Evolutionary conservation across 2,329 filamentous ascomycete genomes (phyloP).

Genomic region (Cadophora sp.): DNA sequence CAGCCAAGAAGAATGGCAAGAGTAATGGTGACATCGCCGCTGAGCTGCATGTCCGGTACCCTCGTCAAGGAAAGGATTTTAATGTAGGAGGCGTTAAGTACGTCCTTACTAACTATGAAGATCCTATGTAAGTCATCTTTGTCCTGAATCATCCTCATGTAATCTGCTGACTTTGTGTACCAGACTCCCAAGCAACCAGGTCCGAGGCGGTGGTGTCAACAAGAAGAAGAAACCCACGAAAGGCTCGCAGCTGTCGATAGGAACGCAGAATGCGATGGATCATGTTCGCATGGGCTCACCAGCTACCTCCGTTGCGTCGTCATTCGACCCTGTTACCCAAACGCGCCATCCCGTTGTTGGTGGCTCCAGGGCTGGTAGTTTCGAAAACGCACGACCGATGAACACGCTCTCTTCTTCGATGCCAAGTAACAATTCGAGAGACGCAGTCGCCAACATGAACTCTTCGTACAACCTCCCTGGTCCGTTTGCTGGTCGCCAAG

Average conservation of each 20-base stretch:
- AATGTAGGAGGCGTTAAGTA: slow-evolving; percentile 8
- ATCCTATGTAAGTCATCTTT: slow-evolving; percentile 1
- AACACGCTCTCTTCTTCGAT: not conserved
- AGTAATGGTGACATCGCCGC: not conserved
- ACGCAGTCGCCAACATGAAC: not conserved
- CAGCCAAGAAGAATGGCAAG: slow-evolving; percentile 1
- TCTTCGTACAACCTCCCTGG: not conserved
- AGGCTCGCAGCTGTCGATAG: not conserved
- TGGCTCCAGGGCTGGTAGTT: not conserved
- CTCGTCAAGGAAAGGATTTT: not conserved
- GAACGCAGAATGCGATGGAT: not conserved
- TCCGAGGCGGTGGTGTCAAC: not conserved
- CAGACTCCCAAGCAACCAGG: not conserved
- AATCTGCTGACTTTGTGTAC: not conserved
- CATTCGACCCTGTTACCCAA: not conserved
- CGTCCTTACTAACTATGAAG: not conserved
- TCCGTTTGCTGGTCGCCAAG: not conserved
- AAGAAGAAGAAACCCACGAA: slow-evolving; percentile 1
- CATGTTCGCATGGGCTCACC: not conserved
- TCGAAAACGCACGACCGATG: not conserved
- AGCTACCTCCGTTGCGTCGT: not conserved
- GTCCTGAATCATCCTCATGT: not conserved
- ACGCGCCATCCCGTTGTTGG: not conserved
- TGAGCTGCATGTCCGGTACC: not conserved
- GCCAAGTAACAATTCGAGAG: not conserved